Percentiles rank a stretch among this genome's conserved stretches.
Conservation (phyloP, 495 filamentous ascomycete genomes). For the Arthonia radiata region DNA sequence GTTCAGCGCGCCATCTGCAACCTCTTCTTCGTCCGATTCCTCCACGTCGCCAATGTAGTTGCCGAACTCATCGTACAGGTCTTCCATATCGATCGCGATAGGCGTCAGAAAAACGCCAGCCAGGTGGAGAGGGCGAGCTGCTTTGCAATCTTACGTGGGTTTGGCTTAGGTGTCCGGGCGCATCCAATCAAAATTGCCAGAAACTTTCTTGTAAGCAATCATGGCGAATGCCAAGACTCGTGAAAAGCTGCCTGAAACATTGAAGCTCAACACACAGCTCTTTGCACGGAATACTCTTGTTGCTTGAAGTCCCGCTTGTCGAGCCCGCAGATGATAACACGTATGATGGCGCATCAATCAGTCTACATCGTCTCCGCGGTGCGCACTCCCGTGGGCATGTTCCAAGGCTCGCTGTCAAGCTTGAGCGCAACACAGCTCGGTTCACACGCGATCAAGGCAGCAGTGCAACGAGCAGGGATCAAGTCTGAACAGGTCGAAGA, state of each 20-base stretch:
- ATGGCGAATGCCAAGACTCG: too few species aligned
- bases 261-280: too few species aligned
- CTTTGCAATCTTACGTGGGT: too few species aligned
- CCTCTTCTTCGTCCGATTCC: slow-evolving; percentile 61
- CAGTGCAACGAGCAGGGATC: slow-evolving; percentile 62
- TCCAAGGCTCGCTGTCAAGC: slow-evolving; percentile 74
- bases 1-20: slow-evolving; percentile 41
- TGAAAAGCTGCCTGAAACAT: too few species aligned
- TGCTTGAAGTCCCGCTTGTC: too few species aligned
- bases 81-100: slow-evolving; percentile 58
- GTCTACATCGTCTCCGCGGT: slow-evolving; percentile 90
- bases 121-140: too few species aligned
- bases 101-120: too few species aligned
- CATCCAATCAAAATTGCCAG: too few species aligned
- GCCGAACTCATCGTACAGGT: slow-evolving; percentile 81
- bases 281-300: too few species aligned
- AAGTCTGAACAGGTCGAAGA: slow-evolving; percentile 74
- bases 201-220: too few species aligned
- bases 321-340: too few species aligned
- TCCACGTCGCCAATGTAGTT: slow-evolving; percentile 87
- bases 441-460: slow-evolving; percentile 78
- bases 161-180: too few species aligned
- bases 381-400: slow-evolving; percentile 77
- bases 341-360: slow-evolving; percentile 44
- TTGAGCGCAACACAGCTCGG: slow-evolving; percentile 69